Evolutionary conservation across 23 red algal species (phyloP).

Genomic region (Gracilaria domingensis): DNA sequence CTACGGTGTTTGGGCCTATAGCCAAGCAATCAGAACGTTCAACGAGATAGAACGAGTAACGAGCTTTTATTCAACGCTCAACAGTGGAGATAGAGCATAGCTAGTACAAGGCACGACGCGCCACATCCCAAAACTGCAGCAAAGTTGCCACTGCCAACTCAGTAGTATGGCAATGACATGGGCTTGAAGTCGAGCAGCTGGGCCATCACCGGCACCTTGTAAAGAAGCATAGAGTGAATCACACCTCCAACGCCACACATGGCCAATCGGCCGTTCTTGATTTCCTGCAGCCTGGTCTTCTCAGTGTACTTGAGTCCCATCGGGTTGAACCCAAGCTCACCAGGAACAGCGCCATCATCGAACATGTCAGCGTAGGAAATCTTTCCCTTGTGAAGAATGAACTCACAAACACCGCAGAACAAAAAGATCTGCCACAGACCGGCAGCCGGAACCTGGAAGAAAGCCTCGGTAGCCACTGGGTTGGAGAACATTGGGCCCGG

Average conservation of each 20-base stretch:
- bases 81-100: background rate
- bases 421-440: constrained; percentile 95
- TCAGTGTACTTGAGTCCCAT: constrained; percentile 74
- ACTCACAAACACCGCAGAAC: constrained; percentile 82
- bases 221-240: constrained; percentile 84
- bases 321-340: constrained; percentile 92
- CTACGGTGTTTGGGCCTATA: no score
- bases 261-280: constrained; percentile 96
- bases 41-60: background rate
- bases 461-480: constrained; percentile 80
- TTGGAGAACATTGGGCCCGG: constrained; percentile 71
- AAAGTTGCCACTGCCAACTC: background rate
- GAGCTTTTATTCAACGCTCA: background rate
- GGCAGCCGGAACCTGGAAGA: constrained; percentile 82
- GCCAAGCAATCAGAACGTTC: no score
- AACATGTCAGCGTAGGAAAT: constrained; percentile 85
- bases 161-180: constrained; percentile 45
- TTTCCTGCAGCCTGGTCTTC: constrained; percentile 73
- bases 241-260: constrained; percentile 91
- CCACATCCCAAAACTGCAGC: background rate
- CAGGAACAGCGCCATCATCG: constrained; percentile 83
- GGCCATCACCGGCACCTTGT: constrained; percentile 74
- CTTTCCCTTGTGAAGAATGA: constrained; percentile 79
- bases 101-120: background rate
- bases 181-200: constrained; percentile 90